A percentile compares a stretch with the other conserved stretches of the same genome.
phyloP scores from a whole-genome alignment of 768 basidiomycete species.

The Lactarius deliciosus region DNA sequence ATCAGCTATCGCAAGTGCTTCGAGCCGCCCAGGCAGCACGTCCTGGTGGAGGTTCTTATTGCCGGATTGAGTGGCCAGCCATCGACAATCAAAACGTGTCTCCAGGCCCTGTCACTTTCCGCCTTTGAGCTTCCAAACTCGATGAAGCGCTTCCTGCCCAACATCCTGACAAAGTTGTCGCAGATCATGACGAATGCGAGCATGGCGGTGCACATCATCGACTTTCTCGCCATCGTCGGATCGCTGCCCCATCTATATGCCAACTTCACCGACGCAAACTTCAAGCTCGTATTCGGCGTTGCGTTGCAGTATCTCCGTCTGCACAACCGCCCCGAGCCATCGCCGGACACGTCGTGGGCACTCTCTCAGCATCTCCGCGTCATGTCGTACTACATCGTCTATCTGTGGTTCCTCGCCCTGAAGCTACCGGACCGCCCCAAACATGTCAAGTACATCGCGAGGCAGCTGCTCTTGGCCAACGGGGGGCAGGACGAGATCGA shows the following conservation, averaged over 20 bases:
- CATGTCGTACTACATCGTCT: constrained; percentile 87
- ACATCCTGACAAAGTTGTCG: constrained; percentile 82
- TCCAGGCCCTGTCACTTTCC: constrained; percentile 85
- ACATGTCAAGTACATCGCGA: constrained; percentile 82
- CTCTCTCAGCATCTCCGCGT: constrained; percentile 89
- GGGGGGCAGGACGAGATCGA: constrained; percentile 72
- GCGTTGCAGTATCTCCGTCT: constrained; percentile 91
- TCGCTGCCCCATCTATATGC: constrained; percentile 76
- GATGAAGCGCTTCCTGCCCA: constrained; percentile 74
- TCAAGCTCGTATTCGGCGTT: constrained; percentile 91
- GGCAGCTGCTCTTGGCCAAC: constrained; percentile 84
- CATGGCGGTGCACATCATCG: constrained; percentile 95
- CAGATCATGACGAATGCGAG: constrained; percentile 93
- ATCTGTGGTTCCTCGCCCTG: constrained; percentile 91
- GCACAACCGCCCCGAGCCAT: constrained; percentile 66
- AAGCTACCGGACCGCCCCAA: constrained; percentile 76
- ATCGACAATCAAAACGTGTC: constrained; percentile 80
- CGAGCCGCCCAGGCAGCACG: constrained; percentile 60
- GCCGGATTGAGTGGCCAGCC: constrained; percentile 67
- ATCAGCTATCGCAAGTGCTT: constrained; percentile 85
- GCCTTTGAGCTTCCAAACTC: constrained; percentile 85
- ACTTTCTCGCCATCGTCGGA: constrained; percentile 84
- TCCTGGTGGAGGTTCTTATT: constrained; percentile 72
- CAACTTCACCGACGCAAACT: constrained; percentile 90
- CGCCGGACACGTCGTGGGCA: constrained; percentile 73